Conservation (phyloP, 352 stramenopile species). For the Phytophthora hibernalis region DNA sequence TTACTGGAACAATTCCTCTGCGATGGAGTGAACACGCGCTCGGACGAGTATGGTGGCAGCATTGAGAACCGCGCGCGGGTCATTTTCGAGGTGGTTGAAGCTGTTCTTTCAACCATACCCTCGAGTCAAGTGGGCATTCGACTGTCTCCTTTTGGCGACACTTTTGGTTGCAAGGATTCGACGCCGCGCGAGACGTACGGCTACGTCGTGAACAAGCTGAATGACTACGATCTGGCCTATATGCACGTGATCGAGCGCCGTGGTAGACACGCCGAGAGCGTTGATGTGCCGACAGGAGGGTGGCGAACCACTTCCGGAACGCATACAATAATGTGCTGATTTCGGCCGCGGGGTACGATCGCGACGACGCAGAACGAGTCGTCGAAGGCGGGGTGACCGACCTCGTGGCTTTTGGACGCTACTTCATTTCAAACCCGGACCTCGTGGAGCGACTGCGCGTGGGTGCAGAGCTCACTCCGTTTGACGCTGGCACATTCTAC, state of each 20-base stretch:
- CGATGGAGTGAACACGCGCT: slow-evolving; percentile 65
- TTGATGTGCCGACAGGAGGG: slow-evolving; percentile 31
- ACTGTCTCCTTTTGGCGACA: slow-evolving; percentile 29
- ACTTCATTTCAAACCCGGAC: slow-evolving; percentile 63
- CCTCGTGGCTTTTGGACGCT: slow-evolving; percentile 48
- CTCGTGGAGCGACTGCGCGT: slow-evolving; percentile 42
- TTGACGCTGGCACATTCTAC: slow-evolving; percentile 35
- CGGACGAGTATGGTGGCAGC: slow-evolving; percentile 76
- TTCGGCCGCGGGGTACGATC: slow-evolving; percentile 36
- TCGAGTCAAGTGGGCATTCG: slow-evolving; percentile 20
- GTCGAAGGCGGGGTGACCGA: slow-evolving; percentile 40
- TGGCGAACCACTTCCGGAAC: slow-evolving; percentile 40
- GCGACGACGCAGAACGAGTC: slow-evolving; percentile 22
- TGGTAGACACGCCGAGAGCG: slow-evolving; percentile 18
- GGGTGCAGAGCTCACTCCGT: slow-evolving; percentile 37
- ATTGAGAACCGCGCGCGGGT: slow-evolving; percentile 75
- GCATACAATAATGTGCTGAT: slow-evolving; percentile 53
- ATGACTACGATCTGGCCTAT: slow-evolving; percentile 41
- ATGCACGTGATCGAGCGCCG: slow-evolving; percentile 51
- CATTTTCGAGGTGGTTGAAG: slow-evolving; percentile 63
- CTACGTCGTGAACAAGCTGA: slow-evolving; percentile 30
- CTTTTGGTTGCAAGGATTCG: slow-evolving; percentile 33
- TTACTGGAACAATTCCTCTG: slow-evolving; percentile 90
- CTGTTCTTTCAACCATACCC: slow-evolving; percentile 12
- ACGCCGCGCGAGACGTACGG: slow-evolving; percentile 38